Conservation (phyloP, 805 yeast genomes). For the Wickerhamomyces pijperi region DNA sequence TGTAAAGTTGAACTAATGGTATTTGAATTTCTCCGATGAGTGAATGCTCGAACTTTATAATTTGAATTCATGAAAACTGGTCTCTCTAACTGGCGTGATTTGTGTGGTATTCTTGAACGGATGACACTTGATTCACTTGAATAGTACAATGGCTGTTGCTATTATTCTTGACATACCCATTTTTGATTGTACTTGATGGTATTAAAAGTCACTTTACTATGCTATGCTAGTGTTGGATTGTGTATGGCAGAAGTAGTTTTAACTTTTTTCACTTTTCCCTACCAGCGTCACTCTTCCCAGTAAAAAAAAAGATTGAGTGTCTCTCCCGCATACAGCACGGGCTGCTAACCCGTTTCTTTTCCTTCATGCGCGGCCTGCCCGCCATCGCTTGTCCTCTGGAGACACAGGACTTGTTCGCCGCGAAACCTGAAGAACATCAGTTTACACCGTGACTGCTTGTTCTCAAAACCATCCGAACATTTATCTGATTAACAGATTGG, state of each 20-base stretch:
- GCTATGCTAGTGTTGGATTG: slow-evolving; percentile 5
- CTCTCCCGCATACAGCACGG: not conserved
- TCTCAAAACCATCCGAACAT: slow-evolving; percentile 10
- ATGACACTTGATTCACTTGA: not conserved
- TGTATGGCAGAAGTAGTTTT: slow-evolving; percentile 5
- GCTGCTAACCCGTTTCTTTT: slow-evolving; percentile 7
- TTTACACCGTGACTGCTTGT: slow-evolving; percentile 13
- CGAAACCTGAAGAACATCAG: slow-evolving; percentile 6
- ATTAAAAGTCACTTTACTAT: slow-evolving; percentile 2
- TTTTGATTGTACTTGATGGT: slow-evolving; percentile 19
- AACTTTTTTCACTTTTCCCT: slow-evolving; percentile 11
- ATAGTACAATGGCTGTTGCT: not conserved
- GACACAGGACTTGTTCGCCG: slow-evolving; percentile 2
- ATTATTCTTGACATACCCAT: slow-evolving; percentile 17
- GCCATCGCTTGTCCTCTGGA: no score
- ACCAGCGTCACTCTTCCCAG: slow-evolving; percentile 1
- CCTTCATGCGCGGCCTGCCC: no score
- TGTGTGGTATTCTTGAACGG: no score
- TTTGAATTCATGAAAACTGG: no score
- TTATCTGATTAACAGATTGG: no score
- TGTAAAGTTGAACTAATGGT: no score
- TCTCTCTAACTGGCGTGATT: no score
- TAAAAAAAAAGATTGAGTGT: slow-evolving; percentile 1
- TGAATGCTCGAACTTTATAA: no score
- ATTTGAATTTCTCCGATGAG: no score